Base-by-base conservation (phyloP, 2,329 filamentous ascomycete genomes). In the Ascosphaera acerosa region DNA sequence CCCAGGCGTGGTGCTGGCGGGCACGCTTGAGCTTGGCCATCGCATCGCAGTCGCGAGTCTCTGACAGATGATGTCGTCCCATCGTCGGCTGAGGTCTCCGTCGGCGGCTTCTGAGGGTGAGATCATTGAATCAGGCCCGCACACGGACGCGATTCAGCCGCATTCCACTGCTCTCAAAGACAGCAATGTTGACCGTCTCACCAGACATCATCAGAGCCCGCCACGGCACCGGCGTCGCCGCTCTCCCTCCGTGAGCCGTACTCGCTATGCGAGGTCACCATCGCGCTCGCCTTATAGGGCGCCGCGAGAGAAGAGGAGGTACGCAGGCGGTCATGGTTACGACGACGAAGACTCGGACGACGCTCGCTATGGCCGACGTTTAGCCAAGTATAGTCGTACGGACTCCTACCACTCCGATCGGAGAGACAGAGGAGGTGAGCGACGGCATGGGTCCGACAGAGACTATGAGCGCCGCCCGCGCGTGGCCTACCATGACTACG, bases 161-260 rank as follows among this genome's bases (percentile, higher is more conserved):
- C 68, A 71, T 64, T 61, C 64, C 63, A 64, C 64, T 54, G n/a
- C n/a, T n/a, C 57, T 66, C 64, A 68, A 71, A 66, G 65, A 70
- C 73, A 71, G 60, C 67, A 70, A 65, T 67, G 72, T 90, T 90
- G 76, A 90, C 78, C 76, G 74, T 68, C 70, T 63, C 64, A 66
- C 75, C 76, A 90, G 80, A 82, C 64, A n/a, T n/a, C n/a, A n/a
- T n/a, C 20, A 23, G 12, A 23, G 20, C 20, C 20, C 20, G 20
- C 56, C 57, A 68, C 64, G 61, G 44, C 44, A 44, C 46, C 53
- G 43, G 45, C 48, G 39, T 46, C 47, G 34, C 40, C 55, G 49
- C 41, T 44, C 50, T 36, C 48, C 56, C 43, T 64, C 65, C 47
- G 50, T 55, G 47, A 57, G 53, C 41, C 55, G 53, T 47, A 68